These are phyloP conservation scores for Medakamo hakoo DNA, from an alignment of 139 green algal genomes.

Conservation along the genomic window DNA sequence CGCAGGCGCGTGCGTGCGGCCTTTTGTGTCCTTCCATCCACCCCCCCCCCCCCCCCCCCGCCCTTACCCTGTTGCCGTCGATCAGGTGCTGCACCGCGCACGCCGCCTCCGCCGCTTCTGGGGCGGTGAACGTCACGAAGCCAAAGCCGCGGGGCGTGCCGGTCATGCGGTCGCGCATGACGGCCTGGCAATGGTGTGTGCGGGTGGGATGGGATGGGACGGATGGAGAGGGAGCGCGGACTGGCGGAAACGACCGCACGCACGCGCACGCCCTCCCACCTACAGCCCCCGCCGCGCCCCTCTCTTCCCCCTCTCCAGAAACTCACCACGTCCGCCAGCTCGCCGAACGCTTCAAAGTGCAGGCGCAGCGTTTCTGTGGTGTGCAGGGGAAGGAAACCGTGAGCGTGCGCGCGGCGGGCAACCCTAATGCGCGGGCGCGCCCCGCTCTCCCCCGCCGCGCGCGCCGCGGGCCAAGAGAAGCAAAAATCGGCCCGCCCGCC, in stretches of 20 bases:
- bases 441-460: not conserved
- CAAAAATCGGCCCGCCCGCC: too few relatives aligned
- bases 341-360: constrained; percentile 53
- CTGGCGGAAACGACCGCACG: not conserved
- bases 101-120: constrained; percentile 32
- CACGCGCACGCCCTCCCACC: not conserved
- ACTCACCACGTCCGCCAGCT: constrained; percentile 47
- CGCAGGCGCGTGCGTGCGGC: too few relatives aligned
- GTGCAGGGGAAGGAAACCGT: not conserved
- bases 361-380: constrained; percentile 38
- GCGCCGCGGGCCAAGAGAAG: too few relatives aligned
- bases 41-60: too few relatives aligned
- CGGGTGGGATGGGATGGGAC: not conserved
- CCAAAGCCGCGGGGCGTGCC: constrained; percentile 56
- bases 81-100: constrained; percentile 41
- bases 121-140: constrained; percentile 56
- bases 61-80: constrained; percentile 23
- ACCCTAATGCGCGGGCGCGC: not conserved
- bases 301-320: not conserved
- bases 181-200: constrained; percentile 27
- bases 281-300: not conserved
- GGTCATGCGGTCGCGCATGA: constrained; percentile 60
- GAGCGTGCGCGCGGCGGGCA: not conserved
- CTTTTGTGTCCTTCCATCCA: too few relatives aligned
- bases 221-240: not conserved